Evolutionary conservation across 2,329 filamentous ascomycete genomes (phyloP), one percentile per base, ranked within the genome.

Genomic region (Colletotrichum sp.): DNA sequence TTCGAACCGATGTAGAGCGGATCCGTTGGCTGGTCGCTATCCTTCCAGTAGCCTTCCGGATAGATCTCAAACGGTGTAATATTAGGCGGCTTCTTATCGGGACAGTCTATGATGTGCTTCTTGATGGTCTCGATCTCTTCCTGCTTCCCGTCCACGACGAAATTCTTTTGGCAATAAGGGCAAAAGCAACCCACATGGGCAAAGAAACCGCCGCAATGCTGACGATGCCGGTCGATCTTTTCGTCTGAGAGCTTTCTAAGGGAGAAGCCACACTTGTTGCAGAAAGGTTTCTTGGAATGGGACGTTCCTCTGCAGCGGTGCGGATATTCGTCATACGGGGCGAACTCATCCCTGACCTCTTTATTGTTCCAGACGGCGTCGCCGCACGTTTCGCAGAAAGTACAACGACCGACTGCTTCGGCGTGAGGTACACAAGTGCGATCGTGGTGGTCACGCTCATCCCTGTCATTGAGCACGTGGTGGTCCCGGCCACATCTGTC

Each of bases 401-500:
- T 71, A 21, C 64, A 70, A 7, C 68, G 16, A 5, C 78, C 77
- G 6, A 69, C 74, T 5, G 36, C 68, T 30, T 75, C 64, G 15
- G 78, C 79, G 4, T 73, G 72, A 7, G 80, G 79, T 7, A 78
- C 77, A 21, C 80, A 81, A 16, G 73, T 12, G 4, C 66, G 66
- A 59, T 80, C 78, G 30, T 81, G 80, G n/a, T 77, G 73, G 12
- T 77, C 55, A 59, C 79, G 79, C 18, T 81, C 80, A 7, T 24
- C 55, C 8, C 39, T 62, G 24, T 66, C 49, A 32, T 52, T 62
- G 36, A 80, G 71, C n/a, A 57, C 21, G 4, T n/a, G 36, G 60
- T 81, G 79, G 62, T 80, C 72, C 12, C 80, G 78, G 15, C 79
- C 76, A 39, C 80, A 81, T 26, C 80, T 79, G 49, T 81, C 79